These are phyloP conservation scores for Aspergillus sp. DNA, from an alignment of 2,329 filamentous ascomycete species.

Conservation along the genomic window DNA sequence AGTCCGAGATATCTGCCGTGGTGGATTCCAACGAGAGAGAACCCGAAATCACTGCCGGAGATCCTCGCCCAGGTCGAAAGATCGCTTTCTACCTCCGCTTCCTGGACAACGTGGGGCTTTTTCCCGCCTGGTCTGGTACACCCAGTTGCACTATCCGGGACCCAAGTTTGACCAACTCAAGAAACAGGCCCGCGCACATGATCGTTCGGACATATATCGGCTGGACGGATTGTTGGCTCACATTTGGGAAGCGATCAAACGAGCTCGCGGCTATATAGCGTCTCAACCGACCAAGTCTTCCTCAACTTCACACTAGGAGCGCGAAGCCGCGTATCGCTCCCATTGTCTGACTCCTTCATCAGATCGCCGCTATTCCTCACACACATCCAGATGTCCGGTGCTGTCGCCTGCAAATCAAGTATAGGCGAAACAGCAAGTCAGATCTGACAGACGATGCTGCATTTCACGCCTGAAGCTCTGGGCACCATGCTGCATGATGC, in stretches of 20 bases:
- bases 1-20: constrained; percentile 6
- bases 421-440: constrained; percentile 7
- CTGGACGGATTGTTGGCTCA: constrained; percentile 44
- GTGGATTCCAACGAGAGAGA: neutral
- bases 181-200: constrained; percentile 6
- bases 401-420: neutral
- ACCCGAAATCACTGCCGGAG: constrained; percentile 5
- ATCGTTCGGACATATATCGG: constrained; percentile 27
- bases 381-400: constrained; percentile 23
- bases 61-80: constrained; percentile 16
- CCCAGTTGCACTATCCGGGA: constrained; percentile 33
- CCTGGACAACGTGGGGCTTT: constrained; percentile 36
- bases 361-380: constrained; percentile 42
- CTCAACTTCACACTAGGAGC: constrained; percentile 39
- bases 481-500: constrained; percentile 38
- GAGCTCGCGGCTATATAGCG: constrained; percentile 29
- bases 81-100: constrained; percentile 34
- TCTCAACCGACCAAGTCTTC: constrained; percentile 26
- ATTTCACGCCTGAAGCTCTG: constrained; percentile 34
- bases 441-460: constrained; percentile 31
- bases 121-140: constrained; percentile 23
- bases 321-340: constrained; percentile 33
- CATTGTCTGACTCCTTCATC: constrained; percentile 36
- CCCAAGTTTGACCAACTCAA: constrained; percentile 32
- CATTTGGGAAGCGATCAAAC: constrained; percentile 41